Conservation (phyloP, 2,329 filamentous ascomycete genomes). For the Phialemoniopsis sp. region DNA sequence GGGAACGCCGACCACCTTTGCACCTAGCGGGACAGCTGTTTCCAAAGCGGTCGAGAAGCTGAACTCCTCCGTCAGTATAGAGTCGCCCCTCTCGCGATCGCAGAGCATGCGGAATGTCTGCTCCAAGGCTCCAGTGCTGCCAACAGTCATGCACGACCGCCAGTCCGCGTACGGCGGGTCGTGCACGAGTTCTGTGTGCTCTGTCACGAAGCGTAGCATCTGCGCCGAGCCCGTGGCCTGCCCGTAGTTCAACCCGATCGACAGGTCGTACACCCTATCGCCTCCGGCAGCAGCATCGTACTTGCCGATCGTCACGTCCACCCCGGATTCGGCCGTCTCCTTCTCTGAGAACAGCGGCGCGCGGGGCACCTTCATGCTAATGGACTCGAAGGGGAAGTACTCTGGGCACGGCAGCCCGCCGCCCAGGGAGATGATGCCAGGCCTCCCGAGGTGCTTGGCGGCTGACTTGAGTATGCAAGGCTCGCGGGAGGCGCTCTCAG, state of each 20-base stretch:
- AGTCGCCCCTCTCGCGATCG: constrained; percentile 64
- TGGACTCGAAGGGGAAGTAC: constrained; percentile 85
- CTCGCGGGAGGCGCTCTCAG: constrained; percentile 56
- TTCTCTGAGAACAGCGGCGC: constrained; percentile 65
- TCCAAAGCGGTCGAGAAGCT: constrained; percentile 74
- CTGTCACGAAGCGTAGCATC: constrained; percentile 83
- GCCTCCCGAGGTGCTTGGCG: constrained; percentile 72
- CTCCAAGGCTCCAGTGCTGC: constrained; percentile 83
- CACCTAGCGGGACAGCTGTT: constrained; percentile 49
- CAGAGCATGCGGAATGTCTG: constrained; percentile 80
- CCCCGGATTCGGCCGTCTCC: constrained; percentile 56
- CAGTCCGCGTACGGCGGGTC: constrained; percentile 87
- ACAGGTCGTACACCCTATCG: constrained; percentile 61
- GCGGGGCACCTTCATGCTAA: constrained; percentile 70
- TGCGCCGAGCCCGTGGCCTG: constrained; percentile 84
- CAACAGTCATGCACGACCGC: constrained; percentile 77
- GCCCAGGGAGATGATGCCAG: constrained; percentile 85
- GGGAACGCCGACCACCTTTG: constrained; percentile 43
- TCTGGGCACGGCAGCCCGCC: constrained; percentile 85
- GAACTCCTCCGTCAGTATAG: constrained; percentile 83
- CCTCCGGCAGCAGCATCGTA: constrained; percentile 61
- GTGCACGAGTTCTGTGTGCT: constrained; percentile 91
- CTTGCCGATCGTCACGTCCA: constrained; percentile 69
- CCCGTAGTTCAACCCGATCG: constrained; percentile 89
- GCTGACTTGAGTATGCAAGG: constrained; percentile 78